A percentile compares a stretch with the other conserved stretches of the same genome.
These are phyloP conservation scores for Metschnikowia sp. DNA, from an alignment of 805 yeast species.

Conservation along the genomic window DNA sequence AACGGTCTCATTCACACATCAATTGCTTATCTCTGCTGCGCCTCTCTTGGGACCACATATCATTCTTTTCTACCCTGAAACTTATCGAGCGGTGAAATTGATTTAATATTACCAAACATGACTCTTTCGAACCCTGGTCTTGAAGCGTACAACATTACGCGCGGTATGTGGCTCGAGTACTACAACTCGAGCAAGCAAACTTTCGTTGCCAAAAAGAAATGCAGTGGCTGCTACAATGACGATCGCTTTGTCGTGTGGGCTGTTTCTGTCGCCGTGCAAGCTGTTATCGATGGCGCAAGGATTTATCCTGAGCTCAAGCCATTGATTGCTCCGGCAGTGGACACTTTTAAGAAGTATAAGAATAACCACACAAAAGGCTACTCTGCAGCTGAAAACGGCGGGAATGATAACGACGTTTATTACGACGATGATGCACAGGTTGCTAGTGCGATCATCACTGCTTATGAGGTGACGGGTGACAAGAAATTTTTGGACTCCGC, in stretches of 20 bases:
- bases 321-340: conserved; percentile 49
- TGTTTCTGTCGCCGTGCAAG: conserved; percentile 61
- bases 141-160: conserved; percentile 33
- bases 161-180: conserved; percentile 40
- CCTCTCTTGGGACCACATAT: too few relatives aligned
- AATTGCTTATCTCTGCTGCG: too few relatives aligned
- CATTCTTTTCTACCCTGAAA: too few relatives aligned
- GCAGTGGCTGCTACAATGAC: conserved; percentile 45
- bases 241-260: conserved; percentile 67
- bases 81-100: too few relatives aligned
- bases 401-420: conserved; percentile 61
- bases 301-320: conserved; percentile 51
- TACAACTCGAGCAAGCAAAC: conserved; percentile 37
- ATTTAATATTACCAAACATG: conserved; percentile 12
- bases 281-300: conserved; percentile 62
- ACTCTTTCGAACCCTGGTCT: conserved; percentile 32
- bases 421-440: conserved; percentile 78
- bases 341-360: conserved; percentile 49
- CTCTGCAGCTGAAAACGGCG: conserved; percentile 60
- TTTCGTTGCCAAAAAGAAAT: conserved; percentile 34
- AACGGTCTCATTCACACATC: too few relatives aligned
- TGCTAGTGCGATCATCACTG: conserved; percentile 59
- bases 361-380: conserved; percentile 51
- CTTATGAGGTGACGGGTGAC: conserved; percentile 65
- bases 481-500: conserved; percentile 51